These are phyloP conservation scores for Aspergillus asperescens DNA, from an alignment of 495 filamentous ascomycete genomes.

Conservation along the genomic window DNA sequence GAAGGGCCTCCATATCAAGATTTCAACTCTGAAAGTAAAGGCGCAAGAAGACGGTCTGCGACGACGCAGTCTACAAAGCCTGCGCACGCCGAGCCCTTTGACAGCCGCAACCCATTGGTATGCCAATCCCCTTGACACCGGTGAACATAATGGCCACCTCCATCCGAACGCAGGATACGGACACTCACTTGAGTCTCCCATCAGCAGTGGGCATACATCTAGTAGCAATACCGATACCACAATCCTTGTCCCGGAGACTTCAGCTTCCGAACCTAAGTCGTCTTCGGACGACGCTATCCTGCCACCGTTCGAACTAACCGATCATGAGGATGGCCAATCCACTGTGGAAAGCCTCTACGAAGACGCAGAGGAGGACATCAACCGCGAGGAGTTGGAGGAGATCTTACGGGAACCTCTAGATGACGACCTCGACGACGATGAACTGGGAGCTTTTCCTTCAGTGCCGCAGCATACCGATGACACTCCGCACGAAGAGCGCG, in stretches of 20 bases:
- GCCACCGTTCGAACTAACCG: constrained; percentile 4
- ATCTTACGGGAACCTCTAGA: constrained; percentile 43
- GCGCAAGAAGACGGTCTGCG: constrained; percentile 77
- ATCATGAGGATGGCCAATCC: constrained; percentile 34
- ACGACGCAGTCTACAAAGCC: constrained; percentile 74
- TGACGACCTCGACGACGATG: constrained; percentile 27
- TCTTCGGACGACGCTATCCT: constrained; percentile 6
- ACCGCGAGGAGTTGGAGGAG: constrained; percentile 43
- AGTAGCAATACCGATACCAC: neutral
- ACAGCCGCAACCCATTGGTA: constrained; percentile 76
- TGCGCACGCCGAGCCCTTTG: constrained; percentile 81
- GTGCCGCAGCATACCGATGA: constrained; percentile 24
- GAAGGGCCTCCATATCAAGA: constrained; percentile 86
- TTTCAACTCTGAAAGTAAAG: constrained; percentile 78
- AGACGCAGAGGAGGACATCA: constrained; percentile 53
- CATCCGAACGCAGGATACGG: constrained; percentile 35
- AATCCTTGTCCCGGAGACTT: neutral
- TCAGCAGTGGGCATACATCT: constrained; percentile 16
- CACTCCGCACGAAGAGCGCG: constrained; percentile 80
- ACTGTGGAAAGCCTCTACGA: constrained; percentile 52
- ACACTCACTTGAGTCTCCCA: constrained; percentile 21
- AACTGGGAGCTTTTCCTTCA: constrained; percentile 23
- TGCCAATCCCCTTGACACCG: constrained; percentile 46
- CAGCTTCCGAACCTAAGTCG: neutral
- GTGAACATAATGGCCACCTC: constrained; percentile 19